Percentiles rank a stretch among this genome's conserved stretches.
Conservation (phyloP, 805 yeast genomes). For the Starmerella sp. region DNA sequence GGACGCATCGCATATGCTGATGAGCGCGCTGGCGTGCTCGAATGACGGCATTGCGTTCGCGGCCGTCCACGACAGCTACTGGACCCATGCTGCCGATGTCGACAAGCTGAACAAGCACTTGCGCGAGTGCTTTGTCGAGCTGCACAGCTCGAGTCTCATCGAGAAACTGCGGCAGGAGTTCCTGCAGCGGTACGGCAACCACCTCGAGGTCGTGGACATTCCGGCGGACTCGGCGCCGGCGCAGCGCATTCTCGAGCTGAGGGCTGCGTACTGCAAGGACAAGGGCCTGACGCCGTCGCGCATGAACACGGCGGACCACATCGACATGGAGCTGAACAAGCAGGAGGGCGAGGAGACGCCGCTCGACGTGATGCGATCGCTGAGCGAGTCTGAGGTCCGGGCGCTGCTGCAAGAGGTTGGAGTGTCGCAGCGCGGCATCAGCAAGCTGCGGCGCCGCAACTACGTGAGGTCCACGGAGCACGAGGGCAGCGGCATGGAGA, state of each 20-base stretch:
- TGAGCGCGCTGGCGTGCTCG: slow-evolving; percentile 73
- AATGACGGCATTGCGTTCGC: slow-evolving; percentile 63
- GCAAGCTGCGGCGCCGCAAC: not conserved
- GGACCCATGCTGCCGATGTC: slow-evolving; percentile 92
- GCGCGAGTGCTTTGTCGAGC: slow-evolving; percentile 65
- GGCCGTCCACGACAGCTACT: slow-evolving; percentile 92
- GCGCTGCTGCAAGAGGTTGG: slow-evolving; percentile 26
- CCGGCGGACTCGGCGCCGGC: slow-evolving; percentile 44
- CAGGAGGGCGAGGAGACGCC: slow-evolving; percentile 54
- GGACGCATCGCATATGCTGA: slow-evolving; percentile 93
- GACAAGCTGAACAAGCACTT: slow-evolving; percentile 56
- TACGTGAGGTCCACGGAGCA: slow-evolving; percentile 26
- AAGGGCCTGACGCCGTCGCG: slow-evolving; percentile 21
- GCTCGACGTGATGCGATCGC: slow-evolving; percentile 38
- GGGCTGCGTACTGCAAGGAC: slow-evolving; percentile 39
- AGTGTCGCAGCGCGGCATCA: slow-evolving; percentile 4
- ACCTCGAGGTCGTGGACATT: slow-evolving; percentile 49
- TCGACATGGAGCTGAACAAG: slow-evolving; percentile 51
- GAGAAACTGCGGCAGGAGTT: slow-evolving; percentile 65
- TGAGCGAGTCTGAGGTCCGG: slow-evolving; percentile 23
- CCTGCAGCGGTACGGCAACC: slow-evolving; percentile 63
- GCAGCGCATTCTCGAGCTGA: slow-evolving; percentile 37
- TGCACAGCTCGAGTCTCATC: slow-evolving; percentile 67
- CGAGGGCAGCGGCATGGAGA: slow-evolving; percentile 27
- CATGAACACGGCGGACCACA: slow-evolving; percentile 60